Conservation (phyloP, 1,284 basidiomycete species). For the Malassezia equina region DNA sequence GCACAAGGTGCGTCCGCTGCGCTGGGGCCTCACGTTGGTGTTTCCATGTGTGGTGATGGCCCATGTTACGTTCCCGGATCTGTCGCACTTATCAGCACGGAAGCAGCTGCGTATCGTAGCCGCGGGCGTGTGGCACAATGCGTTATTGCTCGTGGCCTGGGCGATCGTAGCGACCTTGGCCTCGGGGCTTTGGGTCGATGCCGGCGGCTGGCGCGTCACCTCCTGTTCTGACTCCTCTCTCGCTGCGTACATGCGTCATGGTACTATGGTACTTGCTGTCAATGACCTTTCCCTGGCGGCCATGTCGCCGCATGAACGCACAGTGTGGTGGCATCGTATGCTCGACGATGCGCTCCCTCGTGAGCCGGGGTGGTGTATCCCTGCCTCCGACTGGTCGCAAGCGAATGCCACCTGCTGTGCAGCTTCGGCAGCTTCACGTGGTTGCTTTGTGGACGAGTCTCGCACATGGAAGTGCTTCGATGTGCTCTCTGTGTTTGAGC, state of each 20-base stretch:
- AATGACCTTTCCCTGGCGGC: conserved; percentile 4
- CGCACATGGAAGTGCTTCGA: conserved; percentile 2
- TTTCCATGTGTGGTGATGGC: conserved; percentile 17
- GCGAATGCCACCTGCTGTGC: conserved; percentile 2
- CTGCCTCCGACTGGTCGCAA: not conserved
- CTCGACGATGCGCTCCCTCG: not conserved
- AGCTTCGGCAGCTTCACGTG: not conserved
- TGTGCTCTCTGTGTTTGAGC: not conserved
- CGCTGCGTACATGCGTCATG: not conserved
- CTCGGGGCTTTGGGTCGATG: conserved; percentile 4
- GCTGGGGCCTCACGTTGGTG: conserved; percentile 14
- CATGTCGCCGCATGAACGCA: not conserved
- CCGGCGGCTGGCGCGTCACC: conserved; percentile 4
- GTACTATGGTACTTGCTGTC: not conserved
- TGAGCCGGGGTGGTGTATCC: conserved; percentile 16
- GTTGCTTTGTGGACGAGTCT: not conserved
- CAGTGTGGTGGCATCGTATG: conserved; percentile 4
- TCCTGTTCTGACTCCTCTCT: not conserved
- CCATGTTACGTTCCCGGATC: conserved; percentile 13
- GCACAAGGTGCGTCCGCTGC: conserved; percentile 6
- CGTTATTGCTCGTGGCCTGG: not conserved
- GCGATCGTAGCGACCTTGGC: not conserved
- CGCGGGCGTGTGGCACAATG: conserved; percentile 22
- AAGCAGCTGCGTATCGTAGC: conserved; percentile 9
- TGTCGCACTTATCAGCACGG: not conserved